Evolutionary conservation across 2,329 filamentous ascomycete species (phyloP).

Genomic region (Ophiostoma fasciatum): DNA sequence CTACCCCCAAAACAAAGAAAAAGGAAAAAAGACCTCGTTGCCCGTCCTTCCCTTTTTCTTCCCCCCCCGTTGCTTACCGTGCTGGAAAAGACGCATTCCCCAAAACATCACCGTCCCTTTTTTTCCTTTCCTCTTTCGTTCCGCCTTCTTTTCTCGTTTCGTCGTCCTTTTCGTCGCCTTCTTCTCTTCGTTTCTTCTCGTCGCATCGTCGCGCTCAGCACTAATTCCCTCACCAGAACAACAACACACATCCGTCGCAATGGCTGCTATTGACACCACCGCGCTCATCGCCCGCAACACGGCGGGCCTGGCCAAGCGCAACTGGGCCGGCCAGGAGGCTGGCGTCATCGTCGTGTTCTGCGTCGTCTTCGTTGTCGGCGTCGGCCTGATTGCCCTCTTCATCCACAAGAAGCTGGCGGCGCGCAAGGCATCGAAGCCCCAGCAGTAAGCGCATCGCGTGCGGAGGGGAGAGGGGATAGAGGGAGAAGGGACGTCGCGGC

Average conservation of each 20-base stretch:
- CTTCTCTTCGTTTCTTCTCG: neutral
- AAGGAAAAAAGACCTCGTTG: constrained; percentile 10
- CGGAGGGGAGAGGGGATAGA: neutral
- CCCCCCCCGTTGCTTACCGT: constrained; percentile 5
- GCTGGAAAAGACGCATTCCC: constrained; percentile 1
- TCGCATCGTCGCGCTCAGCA: neutral
- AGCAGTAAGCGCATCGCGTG: constrained; percentile 3
- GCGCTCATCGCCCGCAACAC: constrained; percentile 19
- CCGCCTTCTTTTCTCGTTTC: neutral
- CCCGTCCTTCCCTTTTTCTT: neutral
- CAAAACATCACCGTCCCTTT: neutral
- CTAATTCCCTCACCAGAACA: constrained; percentile 6
- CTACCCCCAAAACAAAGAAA: constrained; percentile 7
- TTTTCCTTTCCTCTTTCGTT: neutral
- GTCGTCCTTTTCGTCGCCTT: neutral
- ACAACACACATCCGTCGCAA: constrained; percentile 13
- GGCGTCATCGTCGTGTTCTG: constrained; percentile 49
- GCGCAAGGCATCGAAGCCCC: no score
- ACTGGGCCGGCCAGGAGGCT: constrained; percentile 41
- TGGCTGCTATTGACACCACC: constrained; percentile 20
- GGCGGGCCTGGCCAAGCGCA: constrained; percentile 35
- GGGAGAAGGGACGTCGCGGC: neutral
- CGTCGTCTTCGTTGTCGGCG: constrained; percentile 40
- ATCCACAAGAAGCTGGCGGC: constrained; percentile 21
- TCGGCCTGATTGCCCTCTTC: constrained; percentile 35